These are phyloP conservation scores for Jaapia argillacea DNA, from an alignment of 768 basidiomycete species.

Conservation along the genomic window DNA sequence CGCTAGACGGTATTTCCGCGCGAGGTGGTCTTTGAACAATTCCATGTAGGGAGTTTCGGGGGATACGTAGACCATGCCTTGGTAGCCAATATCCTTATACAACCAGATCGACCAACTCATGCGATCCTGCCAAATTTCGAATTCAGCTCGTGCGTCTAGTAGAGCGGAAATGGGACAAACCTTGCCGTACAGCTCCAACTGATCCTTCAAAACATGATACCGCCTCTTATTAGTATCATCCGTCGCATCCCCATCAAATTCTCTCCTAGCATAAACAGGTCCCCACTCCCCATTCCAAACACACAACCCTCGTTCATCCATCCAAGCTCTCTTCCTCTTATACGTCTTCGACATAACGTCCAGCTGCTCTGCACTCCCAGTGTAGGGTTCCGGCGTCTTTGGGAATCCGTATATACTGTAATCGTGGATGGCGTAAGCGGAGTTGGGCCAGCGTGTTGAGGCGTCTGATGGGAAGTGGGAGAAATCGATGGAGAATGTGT, in stretches of 20 bases:
- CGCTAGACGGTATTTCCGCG: conserved; percentile 29
- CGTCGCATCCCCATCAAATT: conserved; percentile 20
- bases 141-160: too few species aligned
- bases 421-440: conserved; percentile 28
- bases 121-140: conserved; percentile 4
- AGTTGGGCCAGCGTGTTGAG: conserved; percentile 23
- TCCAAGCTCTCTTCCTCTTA: conserved; percentile 28
- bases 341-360: conserved; percentile 17
- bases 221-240: conserved; percentile 27
- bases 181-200: conserved; percentile 28
- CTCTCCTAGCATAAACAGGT: conserved; percentile 27
- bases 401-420: conserved; percentile 30
- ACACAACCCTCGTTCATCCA: conserved; percentile 18
- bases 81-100: conserved; percentile 9
- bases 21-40: conserved; percentile 24
- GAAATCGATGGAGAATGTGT: conserved; percentile 28
- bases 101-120: conserved; percentile 10
- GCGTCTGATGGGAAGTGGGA: conserved; percentile 17
- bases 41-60: conserved; percentile 30
- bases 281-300: conserved; percentile 33
- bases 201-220: conserved; percentile 25
- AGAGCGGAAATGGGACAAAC: conserved; percentile 6
- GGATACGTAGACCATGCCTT: conserved; percentile 28
- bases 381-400: conserved; percentile 20
- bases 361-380: conserved; percentile 18